Evolutionary conservation across 257 asterid genomes (phyloP).

Genomic region (Solanum etuberosum): DNA sequence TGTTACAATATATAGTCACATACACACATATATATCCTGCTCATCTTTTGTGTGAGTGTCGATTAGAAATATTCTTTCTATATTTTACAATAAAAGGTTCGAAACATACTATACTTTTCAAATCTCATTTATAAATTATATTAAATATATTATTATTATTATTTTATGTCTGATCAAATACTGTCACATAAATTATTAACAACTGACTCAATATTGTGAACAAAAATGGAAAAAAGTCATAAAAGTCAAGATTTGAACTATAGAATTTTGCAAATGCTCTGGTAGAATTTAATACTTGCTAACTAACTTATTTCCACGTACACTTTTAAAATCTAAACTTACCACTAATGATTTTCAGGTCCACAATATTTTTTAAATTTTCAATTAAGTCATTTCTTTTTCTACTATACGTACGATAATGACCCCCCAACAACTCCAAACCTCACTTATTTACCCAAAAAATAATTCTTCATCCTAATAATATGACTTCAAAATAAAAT

Average conservation of each 20-base stretch:
- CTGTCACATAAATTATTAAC: not conserved
- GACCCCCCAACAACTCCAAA: conserved; percentile 23
- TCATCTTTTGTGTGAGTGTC: not conserved
- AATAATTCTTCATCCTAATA: not conserved
- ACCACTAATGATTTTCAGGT: not conserved
- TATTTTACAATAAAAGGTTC: accelerated
- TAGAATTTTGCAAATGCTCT: not conserved
- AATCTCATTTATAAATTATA: not conserved
- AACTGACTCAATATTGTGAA: not conserved
- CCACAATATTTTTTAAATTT: not conserved
- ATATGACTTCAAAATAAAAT: not conserved
- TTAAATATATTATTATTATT: not conserved
- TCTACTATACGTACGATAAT: conserved; percentile 14
- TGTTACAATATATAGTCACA: not conserved
- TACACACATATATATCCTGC: not conserved
- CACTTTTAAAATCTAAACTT: not conserved
- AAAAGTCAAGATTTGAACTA: not conserved
- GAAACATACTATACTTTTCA: not conserved
- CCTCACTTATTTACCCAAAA: not conserved
- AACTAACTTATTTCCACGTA: not conserved
- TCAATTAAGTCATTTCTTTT: not conserved
- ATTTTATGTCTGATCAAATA: not conserved
- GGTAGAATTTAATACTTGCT: not conserved
- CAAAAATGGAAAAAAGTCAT: not conserved
- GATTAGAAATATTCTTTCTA: too few relatives aligned